Evolutionary conservation across 192 early-diverging fungal species (phyloP), one percentile per base, ranked within the genome.

Genomic region (Chytriomyces sp.): DNA sequence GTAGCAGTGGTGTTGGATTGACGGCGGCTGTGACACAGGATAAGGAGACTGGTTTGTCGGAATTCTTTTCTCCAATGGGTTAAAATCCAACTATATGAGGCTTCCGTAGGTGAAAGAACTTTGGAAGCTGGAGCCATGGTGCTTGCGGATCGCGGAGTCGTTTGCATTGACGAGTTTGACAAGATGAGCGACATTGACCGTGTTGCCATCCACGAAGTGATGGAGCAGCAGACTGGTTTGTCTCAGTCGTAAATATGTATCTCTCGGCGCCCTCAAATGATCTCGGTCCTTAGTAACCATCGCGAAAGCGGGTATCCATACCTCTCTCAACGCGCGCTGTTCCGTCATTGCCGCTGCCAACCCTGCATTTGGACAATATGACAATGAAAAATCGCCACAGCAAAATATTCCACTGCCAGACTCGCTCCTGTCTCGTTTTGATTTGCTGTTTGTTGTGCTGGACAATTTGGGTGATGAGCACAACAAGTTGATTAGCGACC

Each of bases 91-190:
- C 44, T 49, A 49, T 22, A 49, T 49, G 17, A 49, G 22, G 44
- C 44, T 49, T 14, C 4, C 1, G 4, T 30, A 80, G 93, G 95
- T 70, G 95, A 98, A 78, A 83, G 93, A 33, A 88, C 89, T 39
- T 78, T 99, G 63, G 98, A 99, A 75, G 98, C 95, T 1, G 98
- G 98, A 64, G 98, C 98, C 10, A 96, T 99, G 98, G 96, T 99
- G 17, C 81, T 99, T 44, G 97, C 94, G 4, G 98, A 99, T 76
- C 86, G 94, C 30, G 98, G 98, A 52, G 89, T 99, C 38, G 93
- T 96, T 12, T 99, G 98, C 79, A 98, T 99, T 64, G 98, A 99
- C 85, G 98, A 99, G 81, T 99, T 99, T 79, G 98, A 99, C 85
- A 99, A 99, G 76, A 99, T 99, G 98, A 92, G 85, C 37, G 96